These are phyloP conservation scores for Candida neerlandica DNA, from an alignment of 1,139 yeast species.

Conservation along the genomic window DNA sequence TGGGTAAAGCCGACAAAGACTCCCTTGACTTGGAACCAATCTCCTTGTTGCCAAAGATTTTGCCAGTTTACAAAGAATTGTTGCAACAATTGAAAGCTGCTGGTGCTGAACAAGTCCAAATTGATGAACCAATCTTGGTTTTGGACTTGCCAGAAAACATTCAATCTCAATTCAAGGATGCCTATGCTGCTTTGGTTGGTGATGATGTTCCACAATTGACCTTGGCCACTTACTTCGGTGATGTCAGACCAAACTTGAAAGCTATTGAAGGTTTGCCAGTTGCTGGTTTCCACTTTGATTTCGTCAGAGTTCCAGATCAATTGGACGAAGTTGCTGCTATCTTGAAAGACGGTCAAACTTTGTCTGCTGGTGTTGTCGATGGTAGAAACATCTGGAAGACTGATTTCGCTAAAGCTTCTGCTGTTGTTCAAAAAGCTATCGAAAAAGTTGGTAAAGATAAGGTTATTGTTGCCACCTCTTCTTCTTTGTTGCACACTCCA, in stretches of 20 bases:
- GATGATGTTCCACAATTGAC: constrained; percentile 76
- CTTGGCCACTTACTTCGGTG: constrained; percentile 95
- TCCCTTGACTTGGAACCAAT: constrained; percentile 94
- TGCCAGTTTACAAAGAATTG: constrained; percentile 91
- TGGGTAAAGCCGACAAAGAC: constrained; percentile 99
- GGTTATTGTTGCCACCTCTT: constrained; percentile 91
- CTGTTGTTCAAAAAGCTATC: constrained; percentile 77
- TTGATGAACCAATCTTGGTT: constrained; percentile 96
- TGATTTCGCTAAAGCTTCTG: constrained; percentile 85
- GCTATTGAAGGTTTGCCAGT: constrained; percentile 91
- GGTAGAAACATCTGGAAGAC: constrained; percentile 99
- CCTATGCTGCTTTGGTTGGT: constrained; percentile 71
- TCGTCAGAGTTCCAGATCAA: constrained; percentile 96
- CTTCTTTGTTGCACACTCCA: constrained; percentile 97
- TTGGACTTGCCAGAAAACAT: constrained; percentile 87
- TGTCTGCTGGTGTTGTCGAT: constrained; percentile 96
- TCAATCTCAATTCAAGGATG: constrained; percentile 83
- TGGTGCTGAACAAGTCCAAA: constrained; percentile 94
- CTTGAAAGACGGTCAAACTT: constrained; percentile 63
- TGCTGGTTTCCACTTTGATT: constrained; percentile 95
- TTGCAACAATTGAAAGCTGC: constrained; percentile 86
- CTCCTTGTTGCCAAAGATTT: constrained; percentile 78
- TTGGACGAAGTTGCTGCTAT: constrained; percentile 77
- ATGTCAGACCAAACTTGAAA: constrained; percentile 92
- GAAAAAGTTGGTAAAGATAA: constrained; percentile 85